Conservation (phyloP, 2,329 filamentous ascomycete genomes). For the Microcyclospora tardicrescens region DNA sequence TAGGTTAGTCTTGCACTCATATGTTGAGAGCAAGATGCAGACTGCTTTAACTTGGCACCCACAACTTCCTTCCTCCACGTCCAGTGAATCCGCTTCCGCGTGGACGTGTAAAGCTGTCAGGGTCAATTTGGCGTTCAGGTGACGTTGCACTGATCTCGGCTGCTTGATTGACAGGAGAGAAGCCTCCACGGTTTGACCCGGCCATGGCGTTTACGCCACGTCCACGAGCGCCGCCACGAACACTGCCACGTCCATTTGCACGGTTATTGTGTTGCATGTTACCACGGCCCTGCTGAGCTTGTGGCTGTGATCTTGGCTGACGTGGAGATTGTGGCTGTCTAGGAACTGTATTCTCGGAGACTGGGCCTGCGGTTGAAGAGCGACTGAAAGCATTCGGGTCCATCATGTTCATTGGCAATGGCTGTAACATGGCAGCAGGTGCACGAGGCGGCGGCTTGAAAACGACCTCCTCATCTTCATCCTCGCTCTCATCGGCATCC, state of each 20-base stretch:
- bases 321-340: constrained; percentile 9
- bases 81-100: constrained; percentile 14
- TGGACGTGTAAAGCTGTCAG: constrained; percentile 25
- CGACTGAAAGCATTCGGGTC: constrained; percentile 39
- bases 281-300: constrained; percentile 6
- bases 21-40: too few relatives aligned
- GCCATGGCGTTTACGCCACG: constrained; percentile 8
- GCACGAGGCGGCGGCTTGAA: constrained; percentile 19
- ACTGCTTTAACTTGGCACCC: constrained; percentile 21
- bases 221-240: constrained; percentile 13
- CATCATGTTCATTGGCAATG: constrained; percentile 22
- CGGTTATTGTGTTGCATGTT: constrained; percentile 11
- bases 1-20: too few relatives aligned
- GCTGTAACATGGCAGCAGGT: constrained; percentile 19
- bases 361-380: constrained; percentile 12
- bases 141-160: constrained; percentile 2
- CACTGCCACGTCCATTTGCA: constrained; percentile 12
- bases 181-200: constrained; percentile 11
- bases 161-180: constrained; percentile 2
- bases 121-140: constrained; percentile 22
- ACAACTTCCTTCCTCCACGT: constrained; percentile 22
- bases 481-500: constrained; percentile 5
- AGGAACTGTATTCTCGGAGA: constrained; percentile 2
- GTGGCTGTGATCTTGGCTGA: constrained; percentile 3
- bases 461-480: constrained; percentile 12